Percentiles rank a stretch among this genome's conserved stretches.
Evolutionary conservation across 2,329 filamentous ascomycete species (phyloP).

Genomic region (Trichoderma pleuroti): DNA sequence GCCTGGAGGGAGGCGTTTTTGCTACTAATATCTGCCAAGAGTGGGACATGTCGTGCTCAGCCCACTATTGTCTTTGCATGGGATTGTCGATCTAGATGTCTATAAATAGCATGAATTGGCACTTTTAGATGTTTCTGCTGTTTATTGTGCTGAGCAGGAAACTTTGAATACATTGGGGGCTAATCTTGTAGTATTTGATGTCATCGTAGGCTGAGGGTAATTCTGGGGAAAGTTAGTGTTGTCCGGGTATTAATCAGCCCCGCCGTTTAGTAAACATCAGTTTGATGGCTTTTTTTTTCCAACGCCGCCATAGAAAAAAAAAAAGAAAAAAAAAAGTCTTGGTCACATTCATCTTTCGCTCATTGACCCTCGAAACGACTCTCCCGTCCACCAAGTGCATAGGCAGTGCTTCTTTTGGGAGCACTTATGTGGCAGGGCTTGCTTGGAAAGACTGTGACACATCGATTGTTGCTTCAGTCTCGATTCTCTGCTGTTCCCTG

Average conservation of each 20-base stretch:
- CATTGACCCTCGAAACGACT: background rate
- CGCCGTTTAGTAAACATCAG: background rate
- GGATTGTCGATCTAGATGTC: background rate
- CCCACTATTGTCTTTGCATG: background rate
- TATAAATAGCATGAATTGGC: background rate
- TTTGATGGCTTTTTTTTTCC: background rate
- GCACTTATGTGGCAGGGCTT: constrained; percentile 5
- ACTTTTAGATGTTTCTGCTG: background rate
- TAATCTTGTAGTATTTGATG: background rate
- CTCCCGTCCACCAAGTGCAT: background rate
- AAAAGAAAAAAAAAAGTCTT: background rate
- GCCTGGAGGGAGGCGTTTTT: background rate
- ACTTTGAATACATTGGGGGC: background rate
- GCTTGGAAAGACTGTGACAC: background rate
- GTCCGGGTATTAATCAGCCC: background rate
- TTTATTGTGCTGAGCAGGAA: background rate
- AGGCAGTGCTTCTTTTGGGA: background rate
- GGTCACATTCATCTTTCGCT: background rate
- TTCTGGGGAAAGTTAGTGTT: background rate
- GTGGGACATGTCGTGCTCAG: background rate
- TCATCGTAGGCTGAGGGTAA: background rate
- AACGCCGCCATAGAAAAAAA: background rate
- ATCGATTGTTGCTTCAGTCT: constrained; percentile 6
- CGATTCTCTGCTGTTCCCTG: background rate
- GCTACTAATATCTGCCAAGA: background rate